A percentile compares a stretch with the other conserved stretches of the same genome.
phyloP scores from a whole-genome alignment of 768 basidiomycete genomes.

The Tulasnella sp. region DNA sequence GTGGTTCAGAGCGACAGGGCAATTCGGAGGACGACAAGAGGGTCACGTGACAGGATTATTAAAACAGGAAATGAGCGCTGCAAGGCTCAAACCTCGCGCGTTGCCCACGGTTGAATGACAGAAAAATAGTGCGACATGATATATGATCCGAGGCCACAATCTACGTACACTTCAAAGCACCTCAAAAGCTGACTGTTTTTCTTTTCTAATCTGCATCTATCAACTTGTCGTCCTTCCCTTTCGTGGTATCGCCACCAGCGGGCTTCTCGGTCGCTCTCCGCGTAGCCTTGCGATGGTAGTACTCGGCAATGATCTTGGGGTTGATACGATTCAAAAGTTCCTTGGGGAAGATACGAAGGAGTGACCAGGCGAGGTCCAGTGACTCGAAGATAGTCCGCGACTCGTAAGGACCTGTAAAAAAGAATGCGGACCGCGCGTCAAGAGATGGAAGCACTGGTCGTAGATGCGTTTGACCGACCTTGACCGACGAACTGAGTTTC shows the following conservation, averaged over 20 bases:
- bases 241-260: conserved; percentile 39
- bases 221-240: conserved; percentile 22
- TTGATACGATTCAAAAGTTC: conserved; percentile 97
- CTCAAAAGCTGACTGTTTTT: background rate
- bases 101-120: background rate
- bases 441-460: background rate
- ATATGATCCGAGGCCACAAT: background rate
- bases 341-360: conserved; percentile 97
- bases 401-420: conserved; percentile 75
- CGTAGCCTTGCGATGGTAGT: conserved; percentile 78
- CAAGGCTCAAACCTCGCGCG: too few relatives aligned
- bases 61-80: too few relatives aligned
- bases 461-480: conserved; percentile 49
- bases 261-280: conserved; percentile 57
- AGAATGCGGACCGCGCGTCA: background rate
- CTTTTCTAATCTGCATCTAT: conserved; percentile 19
- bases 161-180: conserved; percentile 1
- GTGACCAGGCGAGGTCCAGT: conserved; percentile 92
- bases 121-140: conserved; percentile 1
- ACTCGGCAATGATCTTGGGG: conserved; percentile 92
- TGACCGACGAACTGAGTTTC: conserved; percentile 97
- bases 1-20: background rate
- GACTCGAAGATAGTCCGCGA: conserved; percentile 95
- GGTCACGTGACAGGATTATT: background rate
- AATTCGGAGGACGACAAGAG: background rate